phyloP scores from a whole-genome alignment of 23 red algal species.

The Gracilaria vermiculophylla region DNA sequence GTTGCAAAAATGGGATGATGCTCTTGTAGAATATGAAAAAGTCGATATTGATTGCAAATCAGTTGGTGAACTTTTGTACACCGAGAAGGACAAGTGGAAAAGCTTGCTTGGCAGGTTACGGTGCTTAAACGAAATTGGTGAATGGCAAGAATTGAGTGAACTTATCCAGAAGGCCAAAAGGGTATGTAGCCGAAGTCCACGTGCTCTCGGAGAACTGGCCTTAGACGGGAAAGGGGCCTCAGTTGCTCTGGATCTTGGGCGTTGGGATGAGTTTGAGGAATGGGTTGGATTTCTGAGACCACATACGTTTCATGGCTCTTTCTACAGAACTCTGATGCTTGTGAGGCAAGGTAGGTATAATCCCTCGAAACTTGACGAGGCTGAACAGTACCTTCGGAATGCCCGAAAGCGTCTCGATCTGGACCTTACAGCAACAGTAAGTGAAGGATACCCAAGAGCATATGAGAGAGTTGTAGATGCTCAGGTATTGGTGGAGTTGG shows the following conservation, averaged over 20 bases:
- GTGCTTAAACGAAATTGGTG: conserved; percentile 84
- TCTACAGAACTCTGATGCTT: conserved; percentile 80
- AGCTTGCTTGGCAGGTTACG: conserved; percentile 67
- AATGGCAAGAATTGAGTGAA: conserved; percentile 86
- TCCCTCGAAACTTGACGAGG: conserved; percentile 48
- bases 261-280: conserved; percentile 92
- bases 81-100: conserved; percentile 58
- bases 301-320: conserved; percentile 53
- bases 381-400: conserved; percentile 36
- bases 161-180: conserved; percentile 47
- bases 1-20: conserved; percentile 87
- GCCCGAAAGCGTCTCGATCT: conserved; percentile 80
- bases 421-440: conserved; percentile 79
- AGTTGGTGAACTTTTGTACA: conserved; percentile 26
- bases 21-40: conserved; percentile 61
- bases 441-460: conserved; percentile 95
- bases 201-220: conserved; percentile 33
- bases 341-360: conserved; percentile 51
- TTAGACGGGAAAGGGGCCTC: conserved; percentile 72
- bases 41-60: conserved; percentile 24
- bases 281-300: conserved; percentile 59
- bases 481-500: conserved; percentile 89
- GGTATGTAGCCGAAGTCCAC: conserved; percentile 6
- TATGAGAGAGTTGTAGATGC: conserved; percentile 83
- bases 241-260: conserved; percentile 83